Percentiles rank a stretch among this genome's conserved stretches.
phyloP scores from a whole-genome alignment of 305 asterid species.

The Solanum aculeatissimum region DNA sequence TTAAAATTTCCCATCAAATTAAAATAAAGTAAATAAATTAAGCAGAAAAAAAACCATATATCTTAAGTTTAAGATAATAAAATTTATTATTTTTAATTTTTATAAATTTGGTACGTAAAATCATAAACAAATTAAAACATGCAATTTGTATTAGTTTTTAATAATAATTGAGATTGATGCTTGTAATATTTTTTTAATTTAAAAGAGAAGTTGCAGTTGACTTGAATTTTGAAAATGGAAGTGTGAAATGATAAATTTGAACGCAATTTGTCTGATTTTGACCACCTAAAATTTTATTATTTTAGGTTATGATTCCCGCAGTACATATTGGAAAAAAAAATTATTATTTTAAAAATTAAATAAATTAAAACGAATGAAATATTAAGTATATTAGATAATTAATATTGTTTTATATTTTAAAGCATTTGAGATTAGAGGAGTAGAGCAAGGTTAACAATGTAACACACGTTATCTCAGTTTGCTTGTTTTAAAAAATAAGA shows the following conservation, averaged over 20 bases:
- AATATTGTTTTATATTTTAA: neutral
- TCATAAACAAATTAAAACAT: neutral
- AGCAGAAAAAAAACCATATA: neutral
- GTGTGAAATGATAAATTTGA: neutral
- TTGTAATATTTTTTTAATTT: neutral
- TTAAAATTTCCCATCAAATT: neutral
- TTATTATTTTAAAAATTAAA: too few species aligned
- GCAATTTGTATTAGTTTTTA: neutral
- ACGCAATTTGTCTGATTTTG: neutral
- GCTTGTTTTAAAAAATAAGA: neutral
- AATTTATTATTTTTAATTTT: neutral
- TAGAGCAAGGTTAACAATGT: neutral
- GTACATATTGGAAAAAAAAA: neutral
- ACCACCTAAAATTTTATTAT: neutral
- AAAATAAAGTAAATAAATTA: accelerated
- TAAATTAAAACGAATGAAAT: too few species aligned
- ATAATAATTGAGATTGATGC: too few species aligned
- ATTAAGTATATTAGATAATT: too few species aligned
- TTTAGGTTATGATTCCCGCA: neutral
- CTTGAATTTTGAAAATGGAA: neutral
- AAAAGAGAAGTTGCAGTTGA: neutral
- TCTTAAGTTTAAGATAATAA: neutral
- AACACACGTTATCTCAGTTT: neutral
- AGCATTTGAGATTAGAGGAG: neutral
- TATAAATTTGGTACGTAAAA: neutral